phyloP scores from a whole-genome alignment of 495 filamentous ascomycete genomes.

The Hyaloscypha hepaticicola region DNA sequence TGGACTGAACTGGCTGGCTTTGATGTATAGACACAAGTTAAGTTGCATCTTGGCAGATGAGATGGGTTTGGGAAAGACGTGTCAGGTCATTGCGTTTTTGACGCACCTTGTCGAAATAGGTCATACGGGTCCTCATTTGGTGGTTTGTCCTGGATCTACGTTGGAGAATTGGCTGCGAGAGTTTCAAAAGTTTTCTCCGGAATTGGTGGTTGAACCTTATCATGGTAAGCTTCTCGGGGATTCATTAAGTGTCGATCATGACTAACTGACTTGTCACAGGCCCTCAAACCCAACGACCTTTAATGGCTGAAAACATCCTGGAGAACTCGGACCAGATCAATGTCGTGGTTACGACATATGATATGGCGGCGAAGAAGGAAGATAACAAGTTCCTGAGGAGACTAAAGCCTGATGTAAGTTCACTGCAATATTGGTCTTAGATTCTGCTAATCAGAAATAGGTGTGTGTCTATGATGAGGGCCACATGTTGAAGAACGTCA shows the following conservation, averaged over 20 bases:
- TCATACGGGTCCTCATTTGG: slow-evolving; percentile 73
- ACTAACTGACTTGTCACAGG: slow-evolving; percentile 27
- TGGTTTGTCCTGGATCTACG: slow-evolving; percentile 90
- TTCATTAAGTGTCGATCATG: not conserved
- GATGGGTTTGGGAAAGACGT: slow-evolving; percentile 98
- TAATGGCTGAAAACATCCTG: slow-evolving; percentile 64
- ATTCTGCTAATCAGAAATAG: slow-evolving; percentile 26
- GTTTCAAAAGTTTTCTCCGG: slow-evolving; percentile 82
- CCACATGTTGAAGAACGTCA: slow-evolving; percentile 84
- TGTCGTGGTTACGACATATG: slow-evolving; percentile 90
- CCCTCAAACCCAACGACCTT: slow-evolving; percentile 57
- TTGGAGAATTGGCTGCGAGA: slow-evolving; percentile 94
- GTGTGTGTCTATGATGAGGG: slow-evolving; percentile 91
- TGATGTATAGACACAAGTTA: slow-evolving; percentile 73
- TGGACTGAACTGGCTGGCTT: slow-evolving; percentile 87
- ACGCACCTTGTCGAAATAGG: slow-evolving; percentile 71
- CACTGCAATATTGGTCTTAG: slow-evolving; percentile 8
- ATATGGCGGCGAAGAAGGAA: slow-evolving; percentile 59
- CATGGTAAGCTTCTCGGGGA: slow-evolving; percentile 50
- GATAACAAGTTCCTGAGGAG: slow-evolving; percentile 71
- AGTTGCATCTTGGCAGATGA: slow-evolving; percentile 94
- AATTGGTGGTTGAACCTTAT: slow-evolving; percentile 74
- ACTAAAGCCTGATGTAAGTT: slow-evolving; percentile 50
- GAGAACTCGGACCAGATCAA: slow-evolving; percentile 65
- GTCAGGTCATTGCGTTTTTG: slow-evolving; percentile 91